Conservation (phyloP, 768 basidiomycete species). For the Sarcodon sp. region DNA sequence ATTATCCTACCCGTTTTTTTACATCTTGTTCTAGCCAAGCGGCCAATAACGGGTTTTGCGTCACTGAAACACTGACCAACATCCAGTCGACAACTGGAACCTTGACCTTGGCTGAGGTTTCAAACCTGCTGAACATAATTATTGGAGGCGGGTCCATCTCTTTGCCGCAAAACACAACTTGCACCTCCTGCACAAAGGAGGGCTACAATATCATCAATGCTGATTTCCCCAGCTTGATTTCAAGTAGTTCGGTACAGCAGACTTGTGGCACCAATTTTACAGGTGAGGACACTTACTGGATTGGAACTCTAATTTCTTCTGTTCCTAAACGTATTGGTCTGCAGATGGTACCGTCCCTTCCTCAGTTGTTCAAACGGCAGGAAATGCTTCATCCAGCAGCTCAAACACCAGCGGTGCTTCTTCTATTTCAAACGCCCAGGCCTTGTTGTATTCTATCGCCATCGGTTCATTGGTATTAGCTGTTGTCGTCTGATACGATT, state of each 20-base stretch:
- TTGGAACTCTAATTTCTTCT: not conserved
- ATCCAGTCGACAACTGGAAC: constrained; percentile 27
- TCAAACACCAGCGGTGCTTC: not conserved
- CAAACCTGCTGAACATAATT: constrained; percentile 4
- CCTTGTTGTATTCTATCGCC: not conserved
- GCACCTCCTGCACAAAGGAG: constrained; percentile 21
- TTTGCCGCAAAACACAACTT: constrained; percentile 11
- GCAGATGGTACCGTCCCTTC: not conserved
- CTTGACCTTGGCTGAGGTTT: constrained; percentile 10
- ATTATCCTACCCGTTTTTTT: not conserved
- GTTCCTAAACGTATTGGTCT: not conserved
- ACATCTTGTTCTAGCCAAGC: constrained; percentile 14
- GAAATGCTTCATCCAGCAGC: not conserved
- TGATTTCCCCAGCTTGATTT: constrained; percentile 11
- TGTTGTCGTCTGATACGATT: not conserved
- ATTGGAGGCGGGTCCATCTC: constrained; percentile 5
- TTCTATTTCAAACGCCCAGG: not conserved
- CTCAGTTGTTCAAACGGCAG: not conserved
- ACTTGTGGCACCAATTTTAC: constrained; percentile 18
- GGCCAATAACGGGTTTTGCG: constrained; percentile 32
- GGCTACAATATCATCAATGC: constrained; percentile 15
- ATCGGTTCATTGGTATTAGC: not conserved
- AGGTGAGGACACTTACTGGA: constrained; percentile 9
- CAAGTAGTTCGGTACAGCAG: constrained; percentile 6
- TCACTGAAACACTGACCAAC: constrained; percentile 41